Evolutionary conservation across 176 grass and related monocot genomes (phyloP).

Genomic region (Eragrostis curvula): DNA sequence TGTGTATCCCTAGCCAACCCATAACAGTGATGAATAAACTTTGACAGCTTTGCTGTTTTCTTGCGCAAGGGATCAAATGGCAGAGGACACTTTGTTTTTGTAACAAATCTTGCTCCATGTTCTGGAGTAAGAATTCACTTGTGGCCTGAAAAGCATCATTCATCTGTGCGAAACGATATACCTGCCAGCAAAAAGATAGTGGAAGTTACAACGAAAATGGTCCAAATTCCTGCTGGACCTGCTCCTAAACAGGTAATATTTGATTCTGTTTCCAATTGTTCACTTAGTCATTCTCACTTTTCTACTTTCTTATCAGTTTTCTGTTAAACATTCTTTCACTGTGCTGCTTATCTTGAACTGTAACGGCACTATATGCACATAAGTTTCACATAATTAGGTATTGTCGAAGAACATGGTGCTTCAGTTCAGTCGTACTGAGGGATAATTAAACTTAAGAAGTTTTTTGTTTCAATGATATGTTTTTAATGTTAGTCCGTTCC

Average conservation of each 20-base stretch:
- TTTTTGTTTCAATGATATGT: no score
- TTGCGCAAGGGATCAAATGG: constrained; percentile 67
- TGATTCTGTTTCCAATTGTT: constrained; percentile 16
- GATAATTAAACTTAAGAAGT: background rate
- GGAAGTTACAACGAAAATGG: constrained; percentile 92
- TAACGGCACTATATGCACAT: background rate
- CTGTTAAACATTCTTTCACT: background rate
- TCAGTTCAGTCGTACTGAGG: background rate
- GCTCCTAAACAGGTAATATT: constrained; percentile 81
- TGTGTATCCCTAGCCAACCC: no score
- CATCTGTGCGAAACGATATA: constrained; percentile 39
- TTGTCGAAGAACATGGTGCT: background rate
- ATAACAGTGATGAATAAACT: constrained; percentile 34
- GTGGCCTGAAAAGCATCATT: constrained; percentile 79
- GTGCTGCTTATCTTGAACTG: background rate
- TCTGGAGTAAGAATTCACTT: constrained; percentile 95
- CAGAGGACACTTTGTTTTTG: constrained; percentile 86
- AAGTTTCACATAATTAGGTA: background rate
- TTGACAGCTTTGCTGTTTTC: constrained; percentile 29
- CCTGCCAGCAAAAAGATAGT: constrained; percentile 75
- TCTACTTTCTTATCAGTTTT: background rate
- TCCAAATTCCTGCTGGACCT: constrained; percentile 86
- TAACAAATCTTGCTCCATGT: constrained; percentile 97
- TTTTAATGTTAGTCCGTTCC: background rate
- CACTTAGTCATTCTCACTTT: constrained; percentile 26